Percentiles rank a stretch among this genome's conserved stretches.
Evolutionary conservation across 805 yeast genomes (phyloP).

Genomic region (Candida insectalens): DNA sequence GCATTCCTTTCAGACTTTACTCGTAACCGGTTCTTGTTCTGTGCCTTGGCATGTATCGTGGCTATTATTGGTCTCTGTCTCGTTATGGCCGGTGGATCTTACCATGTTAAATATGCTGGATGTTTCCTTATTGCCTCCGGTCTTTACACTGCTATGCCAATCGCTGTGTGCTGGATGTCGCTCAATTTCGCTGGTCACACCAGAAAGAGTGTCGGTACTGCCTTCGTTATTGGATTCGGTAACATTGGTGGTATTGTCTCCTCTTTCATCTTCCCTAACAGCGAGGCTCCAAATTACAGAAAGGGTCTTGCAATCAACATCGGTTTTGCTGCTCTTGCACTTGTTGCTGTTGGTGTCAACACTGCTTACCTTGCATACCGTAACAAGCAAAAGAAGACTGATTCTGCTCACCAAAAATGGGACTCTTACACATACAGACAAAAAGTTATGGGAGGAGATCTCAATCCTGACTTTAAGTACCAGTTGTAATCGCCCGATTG

Average conservation of each 20-base stretch:
- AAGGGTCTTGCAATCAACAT: slow-evolving; percentile 41
- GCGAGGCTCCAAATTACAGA: slow-evolving; percentile 48
- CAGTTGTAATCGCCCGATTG: slow-evolving; percentile 28
- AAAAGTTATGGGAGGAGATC: slow-evolving; percentile 24
- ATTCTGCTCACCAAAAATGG: slow-evolving; percentile 21
- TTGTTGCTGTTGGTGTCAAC: slow-evolving; percentile 25
- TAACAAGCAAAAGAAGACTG: slow-evolving; percentile 27
- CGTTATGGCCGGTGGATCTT: slow-evolving; percentile 31
- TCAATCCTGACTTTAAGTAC: slow-evolving; percentile 37
- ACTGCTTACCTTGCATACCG: slow-evolving; percentile 21
- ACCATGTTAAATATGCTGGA: slow-evolving; percentile 45
- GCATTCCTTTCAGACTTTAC: slow-evolving; percentile 55
- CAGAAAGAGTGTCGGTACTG: slow-evolving; percentile 38
- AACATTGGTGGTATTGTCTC: slow-evolving; percentile 64
- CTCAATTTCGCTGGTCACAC: slow-evolving; percentile 54
- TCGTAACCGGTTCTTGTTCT: slow-evolving; percentile 36
- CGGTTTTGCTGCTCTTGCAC: slow-evolving; percentile 35
- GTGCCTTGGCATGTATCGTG: slow-evolving; percentile 21
- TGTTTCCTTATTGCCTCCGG: slow-evolving; percentile 52
- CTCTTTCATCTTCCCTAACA: slow-evolving; percentile 41
- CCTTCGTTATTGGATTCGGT: slow-evolving; percentile 56
- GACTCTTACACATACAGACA: slow-evolving; percentile 16
- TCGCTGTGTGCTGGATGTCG: slow-evolving; percentile 54
- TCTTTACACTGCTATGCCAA: slow-evolving; percentile 54
- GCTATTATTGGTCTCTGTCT: slow-evolving; percentile 48